These are phyloP conservation scores for Botrytis paeoniae DNA, from an alignment of 2,329 filamentous ascomycete genomes.

Conservation along the genomic window DNA sequence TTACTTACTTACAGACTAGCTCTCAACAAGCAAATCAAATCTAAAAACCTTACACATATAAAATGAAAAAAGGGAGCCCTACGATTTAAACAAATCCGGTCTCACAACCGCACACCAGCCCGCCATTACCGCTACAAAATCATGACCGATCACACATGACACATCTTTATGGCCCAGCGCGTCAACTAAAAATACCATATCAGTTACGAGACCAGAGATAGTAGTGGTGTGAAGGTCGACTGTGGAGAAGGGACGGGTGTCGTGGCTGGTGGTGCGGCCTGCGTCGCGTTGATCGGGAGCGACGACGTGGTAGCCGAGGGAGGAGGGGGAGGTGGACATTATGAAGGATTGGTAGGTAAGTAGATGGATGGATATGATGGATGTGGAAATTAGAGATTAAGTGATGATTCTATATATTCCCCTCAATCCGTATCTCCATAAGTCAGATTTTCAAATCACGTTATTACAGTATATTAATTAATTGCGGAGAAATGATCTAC, in stretches of 20 bases:
- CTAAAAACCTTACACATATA: too few species aligned
- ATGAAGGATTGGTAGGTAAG: too few species aligned
- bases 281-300: slow-evolving; percentile 68
- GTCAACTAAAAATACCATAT: slow-evolving; percentile 59
- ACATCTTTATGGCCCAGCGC: slow-evolving; percentile 58
- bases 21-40: not conserved
- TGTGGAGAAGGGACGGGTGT: slow-evolving; percentile 47
- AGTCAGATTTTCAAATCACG: too few species aligned
- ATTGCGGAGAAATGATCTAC: not conserved
- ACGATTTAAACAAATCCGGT: slow-evolving; percentile 60
- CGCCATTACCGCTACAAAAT: slow-evolving; percentile 62
- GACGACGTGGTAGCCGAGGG: slow-evolving; percentile 61
- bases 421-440: not conserved
- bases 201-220: slow-evolving; percentile 57
- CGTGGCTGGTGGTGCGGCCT: slow-evolving; percentile 62
- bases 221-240: slow-evolving; percentile 57
- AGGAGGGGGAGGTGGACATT: slow-evolving; percentile 32
- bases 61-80: not conserved
- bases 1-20: not conserved
- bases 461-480: not conserved
- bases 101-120: slow-evolving; percentile 58
- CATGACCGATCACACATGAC: slow-evolving; percentile 61
- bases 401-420: fast-evolving
- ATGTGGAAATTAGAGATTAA: not conserved
- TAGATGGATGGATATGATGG: too few species aligned